Percentiles rank a stretch among this genome's conserved stretches.
These are phyloP conservation scores for Fusarium humuli DNA, from an alignment of 2,329 filamentous ascomycete species.

Conservation along the genomic window DNA sequence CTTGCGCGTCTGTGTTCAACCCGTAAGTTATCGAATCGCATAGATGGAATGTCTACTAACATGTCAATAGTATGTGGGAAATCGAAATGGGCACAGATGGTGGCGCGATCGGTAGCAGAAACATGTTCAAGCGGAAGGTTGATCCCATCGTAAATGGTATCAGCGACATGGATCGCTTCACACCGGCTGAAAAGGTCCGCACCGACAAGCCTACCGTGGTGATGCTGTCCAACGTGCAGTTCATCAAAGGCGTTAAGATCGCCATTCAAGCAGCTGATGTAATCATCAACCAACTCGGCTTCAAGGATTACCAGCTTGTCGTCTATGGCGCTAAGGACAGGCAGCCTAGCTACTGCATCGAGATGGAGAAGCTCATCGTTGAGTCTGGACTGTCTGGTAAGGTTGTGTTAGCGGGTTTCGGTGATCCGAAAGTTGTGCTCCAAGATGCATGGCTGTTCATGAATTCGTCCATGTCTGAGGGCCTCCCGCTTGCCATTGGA, in stretches of 20 bases:
- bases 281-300: constrained; percentile 35
- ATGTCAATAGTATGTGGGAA: constrained; percentile 28
- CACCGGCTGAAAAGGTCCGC: constrained; percentile 33
- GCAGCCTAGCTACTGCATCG: constrained; percentile 32
- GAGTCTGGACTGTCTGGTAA: constrained; percentile 23
- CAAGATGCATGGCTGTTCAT: constrained; percentile 41
- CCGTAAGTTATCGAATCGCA: constrained; percentile 11
- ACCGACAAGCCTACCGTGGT: constrained; percentile 35
- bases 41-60: neutral
- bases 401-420: constrained; percentile 34
- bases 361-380: constrained; percentile 39
- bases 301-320: constrained; percentile 33
- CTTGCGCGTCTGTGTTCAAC: constrained; percentile 39
- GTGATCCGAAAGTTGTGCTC: constrained; percentile 33
- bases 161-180: constrained; percentile 37
- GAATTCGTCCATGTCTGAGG: constrained; percentile 40
- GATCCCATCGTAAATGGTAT: constrained; percentile 40
- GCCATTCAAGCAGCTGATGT: constrained; percentile 37
- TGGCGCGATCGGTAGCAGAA: constrained; percentile 23
- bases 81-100: constrained; percentile 36
- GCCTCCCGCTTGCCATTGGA: constrained; percentile 35
- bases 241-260: constrained; percentile 39
- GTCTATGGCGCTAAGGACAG: constrained; percentile 38
- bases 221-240: constrained; percentile 39
- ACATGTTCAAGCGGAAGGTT: constrained; percentile 35